These are phyloP conservation scores for Trichosporon sp. DNA, from an alignment of 1,284 basidiomycete species.

Conservation along the genomic window DNA sequence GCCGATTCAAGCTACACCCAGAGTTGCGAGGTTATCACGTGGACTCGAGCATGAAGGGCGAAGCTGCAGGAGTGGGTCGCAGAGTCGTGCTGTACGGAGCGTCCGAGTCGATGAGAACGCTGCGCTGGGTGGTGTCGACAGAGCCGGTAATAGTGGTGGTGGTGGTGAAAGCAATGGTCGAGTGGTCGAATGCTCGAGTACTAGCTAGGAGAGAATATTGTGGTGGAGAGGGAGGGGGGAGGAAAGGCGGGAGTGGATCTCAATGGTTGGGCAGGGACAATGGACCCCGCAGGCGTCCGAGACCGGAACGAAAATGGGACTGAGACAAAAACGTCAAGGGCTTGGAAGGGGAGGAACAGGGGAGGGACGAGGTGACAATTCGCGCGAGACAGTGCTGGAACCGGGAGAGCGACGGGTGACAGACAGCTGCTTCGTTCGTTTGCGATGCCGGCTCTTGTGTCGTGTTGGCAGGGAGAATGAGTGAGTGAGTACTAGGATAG, in stretches of 20 bases:
- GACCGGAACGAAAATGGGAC: background rate
- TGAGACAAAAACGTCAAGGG: background rate
- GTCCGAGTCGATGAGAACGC: background rate
- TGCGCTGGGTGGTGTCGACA: background rate
- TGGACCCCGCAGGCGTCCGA: conserved; percentile 2
- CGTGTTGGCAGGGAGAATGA: background rate
- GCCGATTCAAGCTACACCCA: background rate
- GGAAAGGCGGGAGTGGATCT: conserved; percentile 1
- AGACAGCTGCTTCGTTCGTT: background rate
- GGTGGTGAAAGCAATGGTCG: conserved; percentile 1
- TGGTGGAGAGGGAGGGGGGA: background rate
- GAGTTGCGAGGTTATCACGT: background rate
- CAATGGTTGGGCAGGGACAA: background rate
- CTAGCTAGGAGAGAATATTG: background rate
- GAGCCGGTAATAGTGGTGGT: no score
- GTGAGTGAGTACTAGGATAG: no score
- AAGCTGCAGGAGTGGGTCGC: background rate
- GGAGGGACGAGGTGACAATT: background rate
- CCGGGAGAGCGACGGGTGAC: background rate
- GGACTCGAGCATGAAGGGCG: conserved; percentile 3
- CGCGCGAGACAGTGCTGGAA: background rate
- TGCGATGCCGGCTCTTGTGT: background rate
- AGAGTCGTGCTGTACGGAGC: background rate
- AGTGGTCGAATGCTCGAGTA: background rate
- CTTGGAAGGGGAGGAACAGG: background rate